Evolutionary conservation across 1,139 yeast species (phyloP).

Genomic region (Blastobotrys proliferans): DNA sequence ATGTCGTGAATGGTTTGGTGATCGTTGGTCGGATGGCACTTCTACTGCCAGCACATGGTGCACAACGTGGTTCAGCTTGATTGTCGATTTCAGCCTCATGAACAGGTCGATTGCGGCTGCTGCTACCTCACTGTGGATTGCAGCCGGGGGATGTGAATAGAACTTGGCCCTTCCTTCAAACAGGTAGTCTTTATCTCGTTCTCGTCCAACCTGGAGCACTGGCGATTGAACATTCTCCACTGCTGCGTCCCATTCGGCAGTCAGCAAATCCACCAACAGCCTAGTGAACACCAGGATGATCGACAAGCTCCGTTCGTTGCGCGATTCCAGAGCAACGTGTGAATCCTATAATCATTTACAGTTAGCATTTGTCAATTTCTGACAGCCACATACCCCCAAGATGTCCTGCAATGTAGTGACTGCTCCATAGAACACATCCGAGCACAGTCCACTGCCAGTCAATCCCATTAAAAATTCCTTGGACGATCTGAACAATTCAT

Average conservation of each 20-base stretch:
- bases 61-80: constrained; percentile 24
- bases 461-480: constrained; percentile 22
- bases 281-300: constrained; percentile 32
- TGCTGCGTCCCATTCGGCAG: constrained; percentile 32
- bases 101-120: constrained; percentile 27
- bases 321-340: constrained; percentile 25
- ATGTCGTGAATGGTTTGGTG: constrained; percentile 12
- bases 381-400: constrained; percentile 10
- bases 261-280: constrained; percentile 32
- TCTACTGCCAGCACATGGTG: constrained; percentile 20
- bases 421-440: constrained; percentile 23
- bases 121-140: constrained; percentile 26
- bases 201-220: constrained; percentile 20
- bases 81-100: constrained; percentile 28
- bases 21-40: constrained; percentile 16
- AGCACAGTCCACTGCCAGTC: constrained; percentile 23
- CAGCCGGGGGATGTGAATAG: constrained; percentile 32
- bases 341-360: not conserved
- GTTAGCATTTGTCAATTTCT: not conserved
- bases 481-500: constrained; percentile 23
- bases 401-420: constrained; percentile 10
- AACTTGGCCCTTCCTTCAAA: constrained; percentile 22
- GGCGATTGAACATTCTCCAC: constrained; percentile 6
- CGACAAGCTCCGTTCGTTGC: constrained; percentile 26
- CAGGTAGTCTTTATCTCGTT: constrained; percentile 23